Percentiles rank a stretch among this genome's conserved stretches.
Conservation (phyloP, 345 rosid species). For the Salix koriyanagi region DNA sequence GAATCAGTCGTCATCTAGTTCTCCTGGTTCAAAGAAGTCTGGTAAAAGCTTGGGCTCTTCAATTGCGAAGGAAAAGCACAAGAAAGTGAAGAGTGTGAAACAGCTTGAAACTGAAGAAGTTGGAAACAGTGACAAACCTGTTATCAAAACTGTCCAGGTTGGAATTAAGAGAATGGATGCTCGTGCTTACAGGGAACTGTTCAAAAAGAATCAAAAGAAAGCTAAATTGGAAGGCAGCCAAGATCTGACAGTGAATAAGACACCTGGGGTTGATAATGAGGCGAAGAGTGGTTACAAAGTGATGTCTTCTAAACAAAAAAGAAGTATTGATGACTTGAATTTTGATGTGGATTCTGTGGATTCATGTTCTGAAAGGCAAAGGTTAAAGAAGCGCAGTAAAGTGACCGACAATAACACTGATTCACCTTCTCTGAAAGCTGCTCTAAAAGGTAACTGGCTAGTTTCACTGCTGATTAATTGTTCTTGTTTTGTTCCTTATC, state of each 20-base stretch:
- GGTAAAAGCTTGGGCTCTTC: constrained; percentile 23
- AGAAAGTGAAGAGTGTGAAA: constrained; percentile 30
- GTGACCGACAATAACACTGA: constrained; percentile 27
- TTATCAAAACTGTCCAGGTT: background rate
- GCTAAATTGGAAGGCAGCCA: constrained; percentile 13
- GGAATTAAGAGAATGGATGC: constrained; percentile 27
- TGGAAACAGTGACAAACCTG: constrained; percentile 10
- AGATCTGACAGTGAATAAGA: background rate
- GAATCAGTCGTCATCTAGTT: constrained; percentile 29
- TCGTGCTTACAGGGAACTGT: constrained; percentile 44
- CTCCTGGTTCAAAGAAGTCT: constrained; percentile 32
- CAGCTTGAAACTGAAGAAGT: constrained; percentile 38
- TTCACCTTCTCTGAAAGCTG: constrained; percentile 24
- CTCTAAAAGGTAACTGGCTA: constrained; percentile 33
- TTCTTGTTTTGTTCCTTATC: background rate
- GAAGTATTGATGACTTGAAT: constrained; percentile 25
- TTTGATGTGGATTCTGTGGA: constrained; percentile 31
- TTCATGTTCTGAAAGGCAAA: constrained; percentile 39
- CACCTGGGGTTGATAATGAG: constrained; percentile 22
- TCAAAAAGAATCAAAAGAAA: constrained; percentile 28
- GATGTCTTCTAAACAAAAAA: constrained; percentile 39
- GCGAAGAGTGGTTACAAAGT: constrained; percentile 25
- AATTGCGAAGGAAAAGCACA: constrained; percentile 27
- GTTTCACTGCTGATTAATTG: constrained; percentile 9
- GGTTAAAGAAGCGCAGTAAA: constrained; percentile 71